Evolutionary conservation across 2,329 filamentous ascomycete genomes (phyloP).

Genomic region (Arthrobotrys sphaeroides): DNA sequence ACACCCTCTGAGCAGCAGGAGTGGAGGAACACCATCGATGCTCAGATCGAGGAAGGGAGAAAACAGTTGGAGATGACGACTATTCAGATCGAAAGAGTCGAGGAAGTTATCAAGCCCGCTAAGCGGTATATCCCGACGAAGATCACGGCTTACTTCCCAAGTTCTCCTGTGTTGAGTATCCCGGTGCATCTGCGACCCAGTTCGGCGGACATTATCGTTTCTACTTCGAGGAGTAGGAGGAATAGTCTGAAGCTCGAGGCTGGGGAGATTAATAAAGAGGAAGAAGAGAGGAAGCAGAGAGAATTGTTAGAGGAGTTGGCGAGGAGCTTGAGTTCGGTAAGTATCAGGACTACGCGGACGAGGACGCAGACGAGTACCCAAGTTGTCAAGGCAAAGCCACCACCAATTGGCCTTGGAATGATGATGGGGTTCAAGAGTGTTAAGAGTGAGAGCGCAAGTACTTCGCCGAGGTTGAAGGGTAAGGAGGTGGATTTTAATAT

Average conservation of each 20-base stretch:
- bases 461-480: constrained; percentile 42
- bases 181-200: constrained; percentile 33
- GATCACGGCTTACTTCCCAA: constrained; percentile 50
- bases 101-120: constrained; percentile 50
- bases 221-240: constrained; percentile 8
- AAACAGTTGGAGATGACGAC: constrained; percentile 48
- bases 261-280: constrained; percentile 12
- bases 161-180: constrained; percentile 42
- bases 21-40: constrained; percentile 50
- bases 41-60: constrained; percentile 45
- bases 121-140: constrained; percentile 49
- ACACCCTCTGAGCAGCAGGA: constrained; percentile 46
- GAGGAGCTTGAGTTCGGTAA: constrained; percentile 50
- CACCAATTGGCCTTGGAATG: constrained; percentile 53
- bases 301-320: constrained; percentile 49
- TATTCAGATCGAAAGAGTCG: constrained; percentile 29
- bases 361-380: constrained; percentile 23
- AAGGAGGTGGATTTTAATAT: constrained; percentile 44
- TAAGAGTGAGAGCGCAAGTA: constrained; percentile 24
- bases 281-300: constrained; percentile 44
- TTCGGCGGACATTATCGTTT: constrained; percentile 14
- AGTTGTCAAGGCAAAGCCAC: constrained; percentile 42
- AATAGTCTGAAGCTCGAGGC: constrained; percentile 11
- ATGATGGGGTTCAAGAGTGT: constrained; percentile 49
- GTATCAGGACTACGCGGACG: constrained; percentile 30